Base-by-base conservation (phyloP, 495 filamentous ascomycete genomes). In the Staphylotrichum longicolle region DNA sequence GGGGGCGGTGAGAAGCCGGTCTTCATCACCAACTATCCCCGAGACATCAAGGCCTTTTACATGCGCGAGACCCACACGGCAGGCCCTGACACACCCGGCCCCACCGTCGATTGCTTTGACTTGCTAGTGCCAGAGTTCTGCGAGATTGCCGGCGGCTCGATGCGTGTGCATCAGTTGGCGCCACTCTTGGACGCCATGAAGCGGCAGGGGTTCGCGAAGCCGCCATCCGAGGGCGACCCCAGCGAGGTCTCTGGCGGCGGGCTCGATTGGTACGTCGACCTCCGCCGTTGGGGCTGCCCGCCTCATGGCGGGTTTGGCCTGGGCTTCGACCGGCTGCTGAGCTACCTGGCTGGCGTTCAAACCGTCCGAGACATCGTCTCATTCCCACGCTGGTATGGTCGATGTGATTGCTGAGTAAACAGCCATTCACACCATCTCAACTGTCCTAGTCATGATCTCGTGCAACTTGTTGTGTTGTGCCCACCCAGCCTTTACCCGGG, bases 261-360 rank as follows among this genome's bases (percentile, higher is more conserved):
- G 63, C 79, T 98, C 12, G 82, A 89, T 62, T 98, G 94, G 94
- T 98, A 98, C 72, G 76, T 91, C n/a, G 94, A 98, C 69, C 82
- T 98, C 50, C 87, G 94, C 51, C 88, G 89, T 58, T 98, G 91
- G 86, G 94, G 94, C 33, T 92, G 87, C 66, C 89, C 92, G 39
- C 92, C 93, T n/a, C 94, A 98, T 71, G 94, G 94, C 34, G 94
- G 94, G 3, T 98, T 97, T 75, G 94, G 94, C 3, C 71, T 98
- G 54, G 94, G 94, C 1, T 96, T 97, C 72, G 94, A 98, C 77
- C 83, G 94, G 46, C 81, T 98, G 57, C 71, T 98, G 65, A 84
- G 86, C 63, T 98, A 96, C 75, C 80, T 98, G 61, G 82, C 89
- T 12, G 93, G 92, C 4, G 85, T 93, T 15, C 81, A 83, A 54